These are phyloP conservation scores for Fusarium keratoplasticum DNA, from an alignment of 2,329 filamentous ascomycete species.

Conservation along the genomic window DNA sequence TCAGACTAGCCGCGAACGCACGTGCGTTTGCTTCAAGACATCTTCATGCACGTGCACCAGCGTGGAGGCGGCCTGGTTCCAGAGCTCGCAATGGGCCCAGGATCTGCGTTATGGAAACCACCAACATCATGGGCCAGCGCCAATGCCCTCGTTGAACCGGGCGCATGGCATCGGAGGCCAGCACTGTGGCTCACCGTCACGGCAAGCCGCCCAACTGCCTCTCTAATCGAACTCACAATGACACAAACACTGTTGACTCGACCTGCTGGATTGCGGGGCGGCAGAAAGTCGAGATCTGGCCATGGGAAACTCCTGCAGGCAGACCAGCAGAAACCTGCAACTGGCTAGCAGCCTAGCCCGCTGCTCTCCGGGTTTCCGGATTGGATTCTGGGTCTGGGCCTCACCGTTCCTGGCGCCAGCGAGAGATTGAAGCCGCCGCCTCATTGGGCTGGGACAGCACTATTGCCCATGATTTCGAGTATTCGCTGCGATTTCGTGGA, in stretches of 20 bases:
- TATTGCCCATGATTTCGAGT: constrained; percentile 9
- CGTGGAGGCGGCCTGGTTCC: constrained; percentile 6
- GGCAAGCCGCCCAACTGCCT: constrained; percentile 3
- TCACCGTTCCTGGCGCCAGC: constrained; percentile 18
- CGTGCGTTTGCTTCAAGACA: constrained; percentile 4
- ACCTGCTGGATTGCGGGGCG: constrained; percentile 5
- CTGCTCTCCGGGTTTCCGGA: not conserved
- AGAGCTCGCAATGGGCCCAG: constrained; percentile 8
- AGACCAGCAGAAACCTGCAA: constrained; percentile 4
- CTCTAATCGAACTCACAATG: not conserved
- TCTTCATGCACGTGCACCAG: not conserved
- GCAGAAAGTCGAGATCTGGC: not conserved
- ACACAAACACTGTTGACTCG: not conserved
- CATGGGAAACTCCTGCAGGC: not conserved
- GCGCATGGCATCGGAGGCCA: constrained; percentile 3
- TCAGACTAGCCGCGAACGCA: not conserved
- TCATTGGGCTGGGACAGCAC: not conserved
- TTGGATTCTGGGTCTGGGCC: constrained; percentile 16
- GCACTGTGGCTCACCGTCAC: not conserved
- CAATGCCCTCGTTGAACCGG: constrained; percentile 1
- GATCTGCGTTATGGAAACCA: constrained; percentile 10
- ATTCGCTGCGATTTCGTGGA: not conserved
- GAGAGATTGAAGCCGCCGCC: not conserved
- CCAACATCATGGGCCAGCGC: constrained; percentile 11
- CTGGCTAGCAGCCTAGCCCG: constrained; percentile 9